Base-by-base conservation (phyloP, 805 yeast species). In the Priceomyces haplophilus region DNA sequence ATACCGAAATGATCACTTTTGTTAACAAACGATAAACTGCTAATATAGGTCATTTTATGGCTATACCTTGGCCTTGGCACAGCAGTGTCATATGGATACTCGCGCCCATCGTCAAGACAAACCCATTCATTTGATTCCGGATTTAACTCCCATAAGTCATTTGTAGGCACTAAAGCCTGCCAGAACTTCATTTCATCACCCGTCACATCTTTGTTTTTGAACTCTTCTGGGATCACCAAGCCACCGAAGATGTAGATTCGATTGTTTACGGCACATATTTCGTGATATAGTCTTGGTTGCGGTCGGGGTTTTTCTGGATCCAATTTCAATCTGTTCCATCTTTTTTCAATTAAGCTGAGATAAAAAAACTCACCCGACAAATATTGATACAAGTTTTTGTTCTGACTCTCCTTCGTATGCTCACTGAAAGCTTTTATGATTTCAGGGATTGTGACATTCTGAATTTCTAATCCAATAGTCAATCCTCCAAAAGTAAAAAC, bases 141-240 rank as follows among this genome's bases (percentile, higher is more conserved):
- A 55, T 82, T 76, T 50, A 82, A 79, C 51, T 75, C 74, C 91
- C 93, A 86, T 19, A 83, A 59, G 51, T 86, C 93, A 51, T 82
- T 82, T 4, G 74, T 57, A 0, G 86, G 78, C 4, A 56, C 56
- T 25, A 69, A 54, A 12, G 75, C 48, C 37, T 67, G 69, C 19
- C 35, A 17, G 17, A 20, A 32, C 12, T 16, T 4, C 8, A 13
- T 32, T 12, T 40, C 42, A 19, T 39, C 36, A 15, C 17, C 36
- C 2, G 27, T 16, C 13, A 34, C 31, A 19, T 34, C 38, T 27
- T 61, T 59, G 34, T 68, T 49, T 11, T 33, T 30, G 6, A 27
- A 30, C 12, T 41, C 50, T 3, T 54, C 59, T 1, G 53, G 49
- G 7, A 77, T 62, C 0, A 65, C 59, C 21, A 85, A 56, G 0